Conservation (phyloP, 345 rosid species). For the Eucalyptus virginea region DNA sequence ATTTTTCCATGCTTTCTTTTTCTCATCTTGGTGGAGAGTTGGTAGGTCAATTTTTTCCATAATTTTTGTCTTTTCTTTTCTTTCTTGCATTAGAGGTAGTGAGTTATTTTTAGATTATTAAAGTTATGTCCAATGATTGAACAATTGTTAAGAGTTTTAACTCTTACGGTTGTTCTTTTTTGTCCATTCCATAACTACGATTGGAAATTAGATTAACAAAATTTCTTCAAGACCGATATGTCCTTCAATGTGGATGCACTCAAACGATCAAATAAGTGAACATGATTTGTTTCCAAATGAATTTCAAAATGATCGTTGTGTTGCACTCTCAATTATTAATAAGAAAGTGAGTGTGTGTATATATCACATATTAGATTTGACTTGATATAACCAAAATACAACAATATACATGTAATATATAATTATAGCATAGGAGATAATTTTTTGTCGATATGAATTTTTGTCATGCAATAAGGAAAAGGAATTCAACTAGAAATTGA, state of each 20-base stretch:
- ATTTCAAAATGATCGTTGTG: background rate
- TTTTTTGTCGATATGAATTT: fast-evolving
- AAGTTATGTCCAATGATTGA: background rate
- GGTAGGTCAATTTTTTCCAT: background rate
- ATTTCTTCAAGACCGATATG: background rate
- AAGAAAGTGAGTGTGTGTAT: background rate
- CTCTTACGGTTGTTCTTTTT: background rate
- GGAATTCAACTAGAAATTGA: background rate
- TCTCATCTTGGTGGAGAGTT: background rate
- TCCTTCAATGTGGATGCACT: background rate
- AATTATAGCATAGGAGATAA: background rate
- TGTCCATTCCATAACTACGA: background rate
- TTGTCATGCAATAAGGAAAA: background rate
- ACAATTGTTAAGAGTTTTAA: background rate
- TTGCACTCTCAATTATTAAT: background rate
- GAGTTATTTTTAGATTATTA: background rate
- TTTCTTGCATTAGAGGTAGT: background rate
- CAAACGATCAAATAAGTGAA: background rate
- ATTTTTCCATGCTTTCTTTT: background rate
- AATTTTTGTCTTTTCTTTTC: background rate
- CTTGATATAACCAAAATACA: background rate
- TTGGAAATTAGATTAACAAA: background rate
- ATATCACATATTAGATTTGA: background rate
- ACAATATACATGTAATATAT: background rate
- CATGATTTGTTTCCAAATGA: background rate